Conservation (phyloP, 768 basidiomycete genomes). For the Kwoniella newhampshirensis region DNA sequence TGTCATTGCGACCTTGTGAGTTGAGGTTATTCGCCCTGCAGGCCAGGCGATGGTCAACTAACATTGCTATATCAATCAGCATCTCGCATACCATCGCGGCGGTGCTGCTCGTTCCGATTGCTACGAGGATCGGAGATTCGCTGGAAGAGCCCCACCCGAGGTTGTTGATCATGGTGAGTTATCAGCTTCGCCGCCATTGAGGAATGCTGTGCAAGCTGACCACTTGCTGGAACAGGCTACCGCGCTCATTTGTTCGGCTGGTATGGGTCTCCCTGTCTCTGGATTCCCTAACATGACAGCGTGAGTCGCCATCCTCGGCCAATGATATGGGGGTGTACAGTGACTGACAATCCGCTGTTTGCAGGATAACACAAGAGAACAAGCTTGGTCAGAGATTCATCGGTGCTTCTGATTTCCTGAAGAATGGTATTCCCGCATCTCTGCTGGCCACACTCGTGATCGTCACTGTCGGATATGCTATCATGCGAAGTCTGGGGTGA, state of each 20-base stretch:
- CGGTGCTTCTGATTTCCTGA: slow-evolving; percentile 82
- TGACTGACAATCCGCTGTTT: too few species aligned
- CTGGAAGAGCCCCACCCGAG: slow-evolving; percentile 70
- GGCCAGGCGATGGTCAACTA: background rate
- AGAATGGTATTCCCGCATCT: slow-evolving; percentile 92
- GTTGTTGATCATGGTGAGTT: slow-evolving; percentile 79
- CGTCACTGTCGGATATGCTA: slow-evolving; percentile 75
- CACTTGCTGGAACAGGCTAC: slow-evolving; percentile 56
- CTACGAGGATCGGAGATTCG: slow-evolving; percentile 79
- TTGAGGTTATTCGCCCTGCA: background rate
- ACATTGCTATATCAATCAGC: slow-evolving; percentile 25
- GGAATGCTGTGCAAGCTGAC: background rate
- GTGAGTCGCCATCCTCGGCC: slow-evolving; percentile 56
- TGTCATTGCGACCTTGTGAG: slow-evolving; percentile 53
- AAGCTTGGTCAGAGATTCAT: slow-evolving; percentile 84
- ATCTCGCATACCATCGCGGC: slow-evolving; percentile 98
- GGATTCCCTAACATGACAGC: slow-evolving; percentile 99
- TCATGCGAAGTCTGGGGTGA: slow-evolving; percentile 52
- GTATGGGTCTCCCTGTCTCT: slow-evolving; percentile 98
- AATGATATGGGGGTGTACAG: too few species aligned
- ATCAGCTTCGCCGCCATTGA: background rate
- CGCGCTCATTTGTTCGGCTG: slow-evolving; percentile 84
- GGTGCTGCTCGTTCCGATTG: slow-evolving; percentile 94
- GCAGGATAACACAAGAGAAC: slow-evolving; percentile 73
- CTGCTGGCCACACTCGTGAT: slow-evolving; percentile 83